A percentile compares a stretch with the other conserved stretches of the same genome.
phyloP scores from a whole-genome alignment of 2,329 filamentous ascomycete genomes.

The Trichoderma atrobrunneum region DNA sequence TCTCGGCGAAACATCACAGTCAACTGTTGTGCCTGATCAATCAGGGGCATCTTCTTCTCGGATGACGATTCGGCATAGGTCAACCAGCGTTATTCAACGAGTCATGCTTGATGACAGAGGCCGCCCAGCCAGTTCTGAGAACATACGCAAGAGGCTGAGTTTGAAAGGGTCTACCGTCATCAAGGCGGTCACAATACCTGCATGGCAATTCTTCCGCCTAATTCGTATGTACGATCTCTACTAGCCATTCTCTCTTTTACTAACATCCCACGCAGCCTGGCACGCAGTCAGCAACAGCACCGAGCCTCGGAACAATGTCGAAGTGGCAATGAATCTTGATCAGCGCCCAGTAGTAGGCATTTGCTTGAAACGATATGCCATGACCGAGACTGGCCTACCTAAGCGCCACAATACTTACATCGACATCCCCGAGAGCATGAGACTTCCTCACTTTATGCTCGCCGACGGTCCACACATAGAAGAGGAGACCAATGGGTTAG shows the following conservation, averaged over 20 bases:
- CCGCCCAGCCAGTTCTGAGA: constrained; percentile 42
- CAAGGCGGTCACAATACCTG: constrained; percentile 91
- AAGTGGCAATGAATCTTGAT: constrained; percentile 86
- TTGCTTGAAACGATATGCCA: constrained; percentile 82
- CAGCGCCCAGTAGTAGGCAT: constrained; percentile 85
- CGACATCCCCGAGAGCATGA: constrained; percentile 79
- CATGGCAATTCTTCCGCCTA: constrained; percentile 95
- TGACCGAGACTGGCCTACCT: constrained; percentile 66
- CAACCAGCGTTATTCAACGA: constrained; percentile 61
- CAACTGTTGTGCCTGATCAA: neutral
- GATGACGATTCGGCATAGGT: constrained; percentile 42
- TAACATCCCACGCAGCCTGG: constrained; percentile 63
- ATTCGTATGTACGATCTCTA: constrained; percentile 62
- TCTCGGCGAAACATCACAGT: neutral
- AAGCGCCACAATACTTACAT: constrained; percentile 76
- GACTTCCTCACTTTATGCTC: constrained; percentile 83
- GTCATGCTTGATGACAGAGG: constrained; percentile 53
- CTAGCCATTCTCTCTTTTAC: constrained; percentile 19
- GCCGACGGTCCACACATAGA: constrained; percentile 68
- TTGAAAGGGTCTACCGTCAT: constrained; percentile 48
- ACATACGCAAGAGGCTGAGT: constrained; percentile 42
- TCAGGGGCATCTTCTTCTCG: neutral
- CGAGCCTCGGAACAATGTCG: constrained; percentile 63
- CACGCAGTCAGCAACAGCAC: constrained; percentile 60
- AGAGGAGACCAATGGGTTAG: constrained; percentile 59